Evolutionary conservation across 495 filamentous ascomycete species (phyloP).

Genomic region (Beverwykella pulmonaria): DNA sequence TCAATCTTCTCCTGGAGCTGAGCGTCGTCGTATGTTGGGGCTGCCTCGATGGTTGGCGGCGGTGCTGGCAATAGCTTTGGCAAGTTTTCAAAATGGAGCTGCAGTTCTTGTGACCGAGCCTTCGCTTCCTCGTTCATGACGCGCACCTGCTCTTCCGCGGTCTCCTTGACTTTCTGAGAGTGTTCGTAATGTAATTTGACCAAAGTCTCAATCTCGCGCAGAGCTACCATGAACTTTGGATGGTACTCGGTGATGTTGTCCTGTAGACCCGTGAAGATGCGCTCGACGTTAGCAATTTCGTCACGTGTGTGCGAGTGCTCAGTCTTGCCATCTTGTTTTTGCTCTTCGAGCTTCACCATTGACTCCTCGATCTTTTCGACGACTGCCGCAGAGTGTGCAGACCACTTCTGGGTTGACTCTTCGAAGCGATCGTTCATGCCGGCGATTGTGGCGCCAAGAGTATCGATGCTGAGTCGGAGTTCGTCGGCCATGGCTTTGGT

Average conservation of each 20-base stretch:
- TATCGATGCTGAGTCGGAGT: conserved; percentile 78
- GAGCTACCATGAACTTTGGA: conserved; percentile 77
- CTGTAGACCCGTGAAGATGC: conserved; percentile 73
- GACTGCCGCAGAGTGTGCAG: conserved; percentile 82
- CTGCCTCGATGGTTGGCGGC: conserved; percentile 41
- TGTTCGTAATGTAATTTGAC: conserved; percentile 82
- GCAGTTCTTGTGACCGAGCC: conserved; percentile 53
- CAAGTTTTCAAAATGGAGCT: conserved; percentile 56
- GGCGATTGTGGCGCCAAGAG: conserved; percentile 69
- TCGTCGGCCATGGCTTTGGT: conserved; percentile 83
- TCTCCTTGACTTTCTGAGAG: conserved; percentile 53
- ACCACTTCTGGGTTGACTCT: conserved; percentile 81
- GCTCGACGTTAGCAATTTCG: conserved; percentile 69
- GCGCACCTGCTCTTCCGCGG: conserved; percentile 38
- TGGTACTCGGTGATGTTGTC: conserved; percentile 76
- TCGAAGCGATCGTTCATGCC: conserved; percentile 53
- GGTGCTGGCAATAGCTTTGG: conserved; percentile 52
- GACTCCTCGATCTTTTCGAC: conserved; percentile 77
- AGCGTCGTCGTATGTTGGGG: conserved; percentile 61
- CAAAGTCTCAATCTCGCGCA: conserved; percentile 79
- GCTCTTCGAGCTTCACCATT: conserved; percentile 74
- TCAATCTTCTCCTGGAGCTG: conserved; percentile 84
- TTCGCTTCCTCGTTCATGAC: conserved; percentile 40
- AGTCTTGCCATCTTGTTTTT: conserved; percentile 67
- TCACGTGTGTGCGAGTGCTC: conserved; percentile 78